A percentile compares a stretch with the other conserved stretches of the same genome.
Conservation (phyloP, 1,284 basidiomycete species). For the Pseudozyma pruni region DNA sequence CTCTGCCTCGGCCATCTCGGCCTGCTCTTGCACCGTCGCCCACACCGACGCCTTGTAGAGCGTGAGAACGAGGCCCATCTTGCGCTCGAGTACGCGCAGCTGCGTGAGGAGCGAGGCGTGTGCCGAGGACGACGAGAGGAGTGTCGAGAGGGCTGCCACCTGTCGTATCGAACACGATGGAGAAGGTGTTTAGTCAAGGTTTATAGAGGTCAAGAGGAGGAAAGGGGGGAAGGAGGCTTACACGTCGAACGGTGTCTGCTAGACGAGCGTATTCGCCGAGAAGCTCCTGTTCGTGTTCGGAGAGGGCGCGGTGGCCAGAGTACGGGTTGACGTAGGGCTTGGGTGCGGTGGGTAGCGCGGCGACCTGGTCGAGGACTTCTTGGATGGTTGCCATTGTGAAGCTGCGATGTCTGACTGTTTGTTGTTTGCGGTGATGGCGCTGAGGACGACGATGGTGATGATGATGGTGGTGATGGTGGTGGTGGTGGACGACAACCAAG, state of each 20-base stretch:
- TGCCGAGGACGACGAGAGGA: slow-evolving; percentile 73
- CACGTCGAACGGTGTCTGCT: slow-evolving; percentile 58
- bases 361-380: slow-evolving; percentile 42
- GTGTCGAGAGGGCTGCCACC: slow-evolving; percentile 67
- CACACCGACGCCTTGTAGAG: slow-evolving; percentile 95
- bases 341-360: slow-evolving; percentile 30
- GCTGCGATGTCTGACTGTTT: too few relatives aligned
- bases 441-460: not conserved
- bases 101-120: slow-evolving; percentile 81
- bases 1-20: slow-evolving; percentile 71
- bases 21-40: slow-evolving; percentile 89
- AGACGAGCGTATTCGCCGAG: slow-evolving; percentile 64
- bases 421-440: not conserved
- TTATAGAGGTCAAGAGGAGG: not conserved
- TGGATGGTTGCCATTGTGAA: slow-evolving; percentile 40
- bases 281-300: slow-evolving; percentile 55
- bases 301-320: slow-evolving; percentile 54
- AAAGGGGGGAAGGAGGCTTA: slow-evolving; percentile 22
- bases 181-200: slow-evolving; percentile 56
- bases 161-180: not conserved
- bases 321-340: slow-evolving; percentile 60
- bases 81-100: slow-evolving; percentile 85
- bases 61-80: slow-evolving; percentile 81
- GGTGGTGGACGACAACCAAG: not conserved
- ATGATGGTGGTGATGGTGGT: slow-evolving; percentile 10